Base-by-base conservation (phyloP, 371 early-diverging fungal genomes). In the Haplosporangium sp. region DNA sequence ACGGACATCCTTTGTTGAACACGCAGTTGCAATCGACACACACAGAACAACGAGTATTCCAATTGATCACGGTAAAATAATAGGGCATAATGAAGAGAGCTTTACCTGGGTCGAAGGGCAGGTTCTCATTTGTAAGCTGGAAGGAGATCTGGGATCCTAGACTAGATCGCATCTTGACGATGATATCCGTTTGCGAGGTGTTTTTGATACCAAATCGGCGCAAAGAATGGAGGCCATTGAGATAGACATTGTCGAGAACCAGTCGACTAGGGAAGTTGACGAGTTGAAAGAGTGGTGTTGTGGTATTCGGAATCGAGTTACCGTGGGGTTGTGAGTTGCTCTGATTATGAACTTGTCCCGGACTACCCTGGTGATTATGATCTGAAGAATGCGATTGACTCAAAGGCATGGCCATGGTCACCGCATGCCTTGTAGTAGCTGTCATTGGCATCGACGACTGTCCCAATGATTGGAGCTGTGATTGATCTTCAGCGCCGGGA, bases 41-140 rank as follows among this genome's bases (percentile, higher is more conserved):
- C 29, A 29, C 29, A 29, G 29, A 29, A 4, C 29, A 29, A 29
- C 29, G 29, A 29, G 29, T 29, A 29, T 29, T 29, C 29, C 29
- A 29, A 29, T 29, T 29, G 29, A 29, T 29, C 29, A 29, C 29
- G 29, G 29, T 29, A 46, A 45, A 16, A 41, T 42, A 36, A 2
- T 29, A 66, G 23, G 36, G 14, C n/a, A 57, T n/a, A 37, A 38
- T 1, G 36, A 54, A 29, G 21, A 23, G 41, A 40, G 10, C 6
- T 12, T 23, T 64, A 77, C 72, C 72, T 67, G 79, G 60, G 64
- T 77, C 79, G 48, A 72, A 64, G 74, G 87, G 87, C 13, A 94
- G 77, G 81, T 96, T 96, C 74, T 96, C 96, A 81, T 96, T 96
- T 18, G 88, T 83, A 16, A 94, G 86, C 76, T 96, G 96, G 82